Conservation (phyloP, 2,329 filamentous ascomycete genomes). For the Lasiodiplodia hormozganensis region DNA sequence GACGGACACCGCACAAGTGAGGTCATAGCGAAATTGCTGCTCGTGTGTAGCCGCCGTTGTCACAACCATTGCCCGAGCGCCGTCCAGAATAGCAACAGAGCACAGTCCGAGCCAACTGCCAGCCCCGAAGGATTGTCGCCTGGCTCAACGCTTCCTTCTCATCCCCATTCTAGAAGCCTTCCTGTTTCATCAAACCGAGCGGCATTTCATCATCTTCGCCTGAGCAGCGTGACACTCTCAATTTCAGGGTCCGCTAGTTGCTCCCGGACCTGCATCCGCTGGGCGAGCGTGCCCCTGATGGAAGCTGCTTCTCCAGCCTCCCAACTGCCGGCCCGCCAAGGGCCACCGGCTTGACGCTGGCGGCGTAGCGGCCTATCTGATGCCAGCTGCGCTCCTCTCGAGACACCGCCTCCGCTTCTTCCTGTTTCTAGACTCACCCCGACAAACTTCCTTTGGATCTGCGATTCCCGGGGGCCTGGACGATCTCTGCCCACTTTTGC, state of each 20-base stretch:
- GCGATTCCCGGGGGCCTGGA: background rate
- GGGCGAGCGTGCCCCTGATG: background rate
- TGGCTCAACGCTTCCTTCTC: slow-evolving; percentile 19
- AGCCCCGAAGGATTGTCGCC: slow-evolving; percentile 11
- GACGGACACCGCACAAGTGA: slow-evolving; percentile 6
- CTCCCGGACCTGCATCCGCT: slow-evolving; percentile 8
- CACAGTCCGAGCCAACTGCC: slow-evolving; percentile 6
- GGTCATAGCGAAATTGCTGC: slow-evolving; percentile 25
- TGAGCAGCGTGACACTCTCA: background rate
- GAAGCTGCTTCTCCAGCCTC: background rate
- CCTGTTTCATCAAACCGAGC: background rate
- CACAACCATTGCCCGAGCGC: background rate
- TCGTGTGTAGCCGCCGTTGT: slow-evolving; percentile 7
- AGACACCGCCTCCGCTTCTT: slow-evolving; percentile 7
- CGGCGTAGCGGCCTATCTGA: background rate
- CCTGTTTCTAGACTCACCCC: background rate
- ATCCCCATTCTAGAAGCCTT: slow-evolving; percentile 1
- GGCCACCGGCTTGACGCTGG: background rate
- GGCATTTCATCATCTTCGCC: slow-evolving; percentile 16
- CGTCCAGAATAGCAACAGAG: slow-evolving; percentile 24
- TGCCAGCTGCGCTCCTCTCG: background rate
- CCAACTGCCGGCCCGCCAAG: slow-evolving; percentile 7
- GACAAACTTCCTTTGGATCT: slow-evolving; percentile 20
- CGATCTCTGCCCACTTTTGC: slow-evolving; percentile 6
- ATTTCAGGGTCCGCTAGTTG: background rate